Conservation (phyloP, 176 grass and related monocot species). For the Otatea glauca region DNA sequence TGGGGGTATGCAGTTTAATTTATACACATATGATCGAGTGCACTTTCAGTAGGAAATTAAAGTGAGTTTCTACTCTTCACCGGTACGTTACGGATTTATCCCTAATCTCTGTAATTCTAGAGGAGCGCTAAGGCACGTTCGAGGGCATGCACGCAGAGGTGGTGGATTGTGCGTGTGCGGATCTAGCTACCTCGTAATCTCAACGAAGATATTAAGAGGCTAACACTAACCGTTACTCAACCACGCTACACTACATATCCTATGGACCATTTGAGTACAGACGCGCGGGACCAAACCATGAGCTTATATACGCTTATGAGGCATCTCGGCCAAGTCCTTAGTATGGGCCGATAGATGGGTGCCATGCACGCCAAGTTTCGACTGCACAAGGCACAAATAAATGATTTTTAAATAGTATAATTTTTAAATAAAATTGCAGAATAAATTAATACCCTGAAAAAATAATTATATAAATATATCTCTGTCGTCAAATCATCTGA, state of each 20-base stretch:
- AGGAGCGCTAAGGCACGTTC: neutral
- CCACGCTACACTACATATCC: neutral
- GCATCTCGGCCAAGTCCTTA: neutral
- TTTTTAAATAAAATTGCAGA: too few species aligned
- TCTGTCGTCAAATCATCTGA: too few species aligned
- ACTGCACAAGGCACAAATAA: neutral
- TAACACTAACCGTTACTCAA: neutral
- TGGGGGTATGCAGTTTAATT: too few species aligned
- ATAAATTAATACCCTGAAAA: too few species aligned
- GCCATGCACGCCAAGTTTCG: neutral
- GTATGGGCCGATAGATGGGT: neutral
- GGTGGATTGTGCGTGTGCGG: neutral
- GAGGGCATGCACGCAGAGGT: too few species aligned
- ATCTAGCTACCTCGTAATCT: neutral
- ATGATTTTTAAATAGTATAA: too few species aligned
- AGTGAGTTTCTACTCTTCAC: too few species aligned
- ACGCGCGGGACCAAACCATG: neutral
- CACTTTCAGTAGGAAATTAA: too few species aligned
- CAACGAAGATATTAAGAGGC: neutral
- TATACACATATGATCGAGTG: too few species aligned
- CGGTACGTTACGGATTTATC: too few species aligned
- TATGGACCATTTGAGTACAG: neutral
- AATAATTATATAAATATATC: too few species aligned
- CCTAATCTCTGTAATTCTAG: neutral
- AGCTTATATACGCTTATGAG: neutral